Conservation (phyloP, 208 protist genomes). For the Acanthamoeba royreba region DNA sequence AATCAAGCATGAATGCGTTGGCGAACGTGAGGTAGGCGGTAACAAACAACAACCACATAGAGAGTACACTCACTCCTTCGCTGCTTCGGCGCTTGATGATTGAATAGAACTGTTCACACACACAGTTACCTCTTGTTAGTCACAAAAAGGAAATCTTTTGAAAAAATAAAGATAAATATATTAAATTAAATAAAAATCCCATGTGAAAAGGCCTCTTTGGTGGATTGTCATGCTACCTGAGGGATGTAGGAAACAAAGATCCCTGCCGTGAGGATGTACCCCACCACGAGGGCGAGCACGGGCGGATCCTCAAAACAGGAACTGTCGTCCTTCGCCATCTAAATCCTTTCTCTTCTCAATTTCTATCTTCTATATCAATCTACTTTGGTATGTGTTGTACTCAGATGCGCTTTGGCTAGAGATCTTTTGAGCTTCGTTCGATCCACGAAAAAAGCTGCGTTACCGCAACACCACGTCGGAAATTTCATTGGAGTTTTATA, state of each 20-base stretch:
- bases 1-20: conserved; percentile 17
- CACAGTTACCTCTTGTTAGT: too few species aligned
- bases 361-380: too few species aligned
- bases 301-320: not conserved
- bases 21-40: not conserved
- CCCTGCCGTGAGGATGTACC: not conserved
- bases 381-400: not conserved
- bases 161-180: not conserved
- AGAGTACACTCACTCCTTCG: not conserved
- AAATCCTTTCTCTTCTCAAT: too few species aligned
- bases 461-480: too few species aligned
- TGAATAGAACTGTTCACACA: not conserved
- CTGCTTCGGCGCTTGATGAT: not conserved
- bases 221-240: not conserved
- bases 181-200: not conserved
- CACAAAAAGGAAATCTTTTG: not conserved
- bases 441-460: too few species aligned
- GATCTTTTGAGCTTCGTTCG: too few species aligned
- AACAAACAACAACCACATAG: conserved; percentile 4
- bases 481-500: too few species aligned
- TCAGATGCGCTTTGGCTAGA: too few species aligned
- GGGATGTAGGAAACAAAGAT: conserved; percentile 32
- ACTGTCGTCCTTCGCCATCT: not conserved
- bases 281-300: not conserved
- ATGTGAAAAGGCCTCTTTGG: not conserved